Base-by-base conservation (phyloP, 192 early-diverging fungal genomes). In the Rhizophlyctis rosea region DNA sequence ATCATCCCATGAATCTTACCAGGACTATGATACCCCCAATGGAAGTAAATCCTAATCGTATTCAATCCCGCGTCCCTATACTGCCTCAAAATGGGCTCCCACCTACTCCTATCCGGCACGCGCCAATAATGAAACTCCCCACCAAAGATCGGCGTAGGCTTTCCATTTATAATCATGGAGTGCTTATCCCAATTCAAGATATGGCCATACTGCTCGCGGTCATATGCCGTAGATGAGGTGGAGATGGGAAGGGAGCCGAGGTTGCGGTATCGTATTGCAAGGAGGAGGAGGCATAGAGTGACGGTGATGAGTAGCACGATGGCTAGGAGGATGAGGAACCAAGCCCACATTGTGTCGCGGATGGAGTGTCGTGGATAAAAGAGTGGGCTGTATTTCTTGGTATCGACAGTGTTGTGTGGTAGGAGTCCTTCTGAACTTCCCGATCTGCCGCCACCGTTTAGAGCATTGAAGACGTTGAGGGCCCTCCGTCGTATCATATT, bases 91-190 rank as follows among this genome's bases (percentile, higher is more conserved):
- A 90, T 81, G 24, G 67, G 69, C 31, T 68, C 59, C 92, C 92
- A 95, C 5, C 85, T 72, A 2, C 27, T 57, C 27, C 68, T 47
- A 61, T 88, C 84, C 0, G 90, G 90, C 13, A 92, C 60, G 28
- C 90, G 81, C 90, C 90, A 94, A 67, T 92, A 92, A 68, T 92
- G 90, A 70, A 94, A 94, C 70, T 94, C 92, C 1, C 88, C 86
- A 14, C 82, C 81, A 48, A 88, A 71, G 28, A 94, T 73, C 57
- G 86, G 68, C 1, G 76, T 79, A 0, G 85, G 86, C 34, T 70
- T 77, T 18, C 90, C 90, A 62, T 85, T 61, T 28, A 94, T 76
- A 34, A 77, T 76, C 59, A 94, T 76, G 24, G 84, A 76, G 61
- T 89, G 75, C 55, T 82, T 78, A 64, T 91, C 87, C 79, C 81